These are phyloP conservation scores for Syzygium oleosum DNA, from an alignment of 345 rosid species.

Conservation along the genomic window DNA sequence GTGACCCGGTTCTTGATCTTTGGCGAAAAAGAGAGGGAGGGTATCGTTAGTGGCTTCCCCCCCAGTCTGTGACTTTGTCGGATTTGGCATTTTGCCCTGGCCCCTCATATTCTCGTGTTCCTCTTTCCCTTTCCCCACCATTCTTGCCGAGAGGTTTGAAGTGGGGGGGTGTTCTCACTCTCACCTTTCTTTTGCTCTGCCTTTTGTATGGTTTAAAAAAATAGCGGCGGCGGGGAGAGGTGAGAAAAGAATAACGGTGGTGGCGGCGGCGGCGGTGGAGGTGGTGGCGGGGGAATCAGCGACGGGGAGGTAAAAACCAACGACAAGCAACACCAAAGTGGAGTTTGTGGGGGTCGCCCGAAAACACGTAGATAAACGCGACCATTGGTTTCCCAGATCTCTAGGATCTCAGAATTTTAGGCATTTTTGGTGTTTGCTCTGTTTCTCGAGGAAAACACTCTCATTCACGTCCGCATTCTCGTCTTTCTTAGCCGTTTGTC, in stretches of 20 bases:
- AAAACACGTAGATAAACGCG: conserved; percentile 11
- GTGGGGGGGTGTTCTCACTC: neutral
- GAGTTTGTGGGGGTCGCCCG: conserved; percentile 41
- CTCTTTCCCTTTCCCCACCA: neutral
- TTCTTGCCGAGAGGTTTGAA: neutral
- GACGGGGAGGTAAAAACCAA: conserved; percentile 4
- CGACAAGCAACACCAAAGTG: conserved; percentile 8
- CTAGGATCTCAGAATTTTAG: conserved; percentile 74
- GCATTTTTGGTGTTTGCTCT: conserved; percentile 15
- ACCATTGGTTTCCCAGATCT: conserved; percentile 58
- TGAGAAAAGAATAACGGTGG: neutral
- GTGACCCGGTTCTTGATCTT: neutral
- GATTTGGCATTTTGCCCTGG: conserved; percentile 59
- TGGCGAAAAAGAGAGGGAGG: too few species aligned
- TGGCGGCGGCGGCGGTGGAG: conserved; percentile 18
- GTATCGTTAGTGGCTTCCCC: neutral
- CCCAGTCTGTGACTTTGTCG: conserved; percentile 40
- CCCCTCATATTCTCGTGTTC: conserved; percentile 19
- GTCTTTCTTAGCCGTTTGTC: conserved; percentile 11
- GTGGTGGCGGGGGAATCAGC: conserved; percentile 13
- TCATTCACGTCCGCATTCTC: conserved; percentile 8
- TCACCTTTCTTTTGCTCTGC: neutral
- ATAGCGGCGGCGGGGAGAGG: neutral
- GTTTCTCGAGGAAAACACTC: conserved; percentile 32
- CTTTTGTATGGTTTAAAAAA: neutral